Percentiles rank a stretch among this genome's conserved stretches.
Conservation (phyloP, 129 eudicot genomes). For the Dittrichia graveolens region DNA sequence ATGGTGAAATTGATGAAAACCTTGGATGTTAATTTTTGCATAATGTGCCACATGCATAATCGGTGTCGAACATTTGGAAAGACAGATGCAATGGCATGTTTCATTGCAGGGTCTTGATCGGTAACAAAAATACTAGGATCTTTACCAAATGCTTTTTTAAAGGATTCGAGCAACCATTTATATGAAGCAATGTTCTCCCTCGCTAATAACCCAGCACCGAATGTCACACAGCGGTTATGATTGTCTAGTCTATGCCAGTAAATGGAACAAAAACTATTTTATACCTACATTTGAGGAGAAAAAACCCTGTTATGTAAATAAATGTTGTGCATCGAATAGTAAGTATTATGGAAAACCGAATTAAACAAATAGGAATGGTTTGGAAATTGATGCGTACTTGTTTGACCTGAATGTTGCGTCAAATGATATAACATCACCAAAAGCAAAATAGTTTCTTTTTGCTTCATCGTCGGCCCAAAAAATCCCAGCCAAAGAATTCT, state of each 20-base stretch:
- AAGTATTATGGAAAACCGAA: no score
- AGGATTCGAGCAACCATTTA: neutral
- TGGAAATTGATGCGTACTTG: neutral
- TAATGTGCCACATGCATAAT: neutral
- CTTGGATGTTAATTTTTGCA: neutral
- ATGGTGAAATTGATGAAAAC: no score
- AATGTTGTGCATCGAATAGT: no score
- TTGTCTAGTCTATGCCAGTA: neutral
- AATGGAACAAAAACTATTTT: neutral
- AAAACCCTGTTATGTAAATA: no score
- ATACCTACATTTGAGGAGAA: neutral
- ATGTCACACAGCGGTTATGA: neutral
- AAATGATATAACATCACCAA: neutral
- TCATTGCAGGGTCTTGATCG: neutral
- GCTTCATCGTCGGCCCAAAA: neutral
- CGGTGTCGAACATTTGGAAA: neutral
- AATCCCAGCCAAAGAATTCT: neutral
- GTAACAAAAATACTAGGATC: neutral
- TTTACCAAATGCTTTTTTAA: neutral
- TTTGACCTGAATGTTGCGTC: neutral
- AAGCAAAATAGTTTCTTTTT: neutral
- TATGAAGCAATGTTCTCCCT: neutral
- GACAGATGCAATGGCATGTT: neutral
- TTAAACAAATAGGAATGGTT: no score
- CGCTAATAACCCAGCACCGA: neutral